Conservation (phyloP, 768 basidiomycete species). For the Ephemerocybe angulata region DNA sequence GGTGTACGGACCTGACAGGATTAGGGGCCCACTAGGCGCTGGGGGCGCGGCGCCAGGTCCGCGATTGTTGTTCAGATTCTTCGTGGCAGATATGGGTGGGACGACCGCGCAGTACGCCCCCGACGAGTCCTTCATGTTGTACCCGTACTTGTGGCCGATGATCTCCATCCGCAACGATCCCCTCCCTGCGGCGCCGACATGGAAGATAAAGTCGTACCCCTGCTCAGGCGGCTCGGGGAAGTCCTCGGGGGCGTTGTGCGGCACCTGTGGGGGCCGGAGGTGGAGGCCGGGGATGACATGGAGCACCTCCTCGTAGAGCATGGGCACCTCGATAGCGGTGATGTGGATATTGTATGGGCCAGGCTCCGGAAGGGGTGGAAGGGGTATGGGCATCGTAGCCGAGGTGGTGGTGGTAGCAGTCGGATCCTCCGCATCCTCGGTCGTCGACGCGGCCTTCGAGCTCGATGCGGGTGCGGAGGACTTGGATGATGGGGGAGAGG, state of each 20-base stretch:
- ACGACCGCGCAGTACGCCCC: slow-evolving; percentile 54
- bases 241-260: slow-evolving; percentile 30
- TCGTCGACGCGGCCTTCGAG: slow-evolving; percentile 8
- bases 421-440: slow-evolving; percentile 4
- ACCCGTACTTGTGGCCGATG: slow-evolving; percentile 63
- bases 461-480: not conserved
- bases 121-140: slow-evolving; percentile 63
- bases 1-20: not conserved
- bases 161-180: slow-evolving; percentile 64
- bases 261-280: slow-evolving; percentile 52
- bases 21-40: not conserved
- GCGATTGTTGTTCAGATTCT: slow-evolving; percentile 29
- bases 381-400: not conserved
- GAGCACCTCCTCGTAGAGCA: slow-evolving; percentile 56
- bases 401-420: not conserved
- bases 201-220: slow-evolving; percentile 69
- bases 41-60: slow-evolving; percentile 4
- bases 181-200: slow-evolving; percentile 64
- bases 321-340: slow-evolving; percentile 54
- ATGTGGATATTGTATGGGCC: slow-evolving; percentile 50
- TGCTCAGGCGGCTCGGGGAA: slow-evolving; percentile 33
- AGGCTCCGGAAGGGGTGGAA: slow-evolving; percentile 18
- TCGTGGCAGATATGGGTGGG: slow-evolving; percentile 35
- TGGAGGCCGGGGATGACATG: slow-evolving; percentile 55
- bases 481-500: not conserved